phyloP scores from a whole-genome alignment of 306 rosid species.

The Cucurbita moschata region DNA sequence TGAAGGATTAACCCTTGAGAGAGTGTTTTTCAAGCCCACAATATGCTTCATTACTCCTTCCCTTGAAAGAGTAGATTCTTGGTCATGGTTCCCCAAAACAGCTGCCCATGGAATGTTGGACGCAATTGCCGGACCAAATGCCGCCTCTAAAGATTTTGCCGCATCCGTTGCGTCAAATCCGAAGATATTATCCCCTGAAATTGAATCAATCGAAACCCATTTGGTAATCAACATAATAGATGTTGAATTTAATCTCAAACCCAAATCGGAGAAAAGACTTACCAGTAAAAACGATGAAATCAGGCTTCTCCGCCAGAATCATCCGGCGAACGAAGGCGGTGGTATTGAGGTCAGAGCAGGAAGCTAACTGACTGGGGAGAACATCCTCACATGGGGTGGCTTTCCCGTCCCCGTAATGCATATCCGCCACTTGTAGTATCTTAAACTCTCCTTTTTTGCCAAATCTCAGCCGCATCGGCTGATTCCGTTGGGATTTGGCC shows the following conservation, averaged over 20 bases:
- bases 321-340: constrained; percentile 49
- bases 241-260: neutral
- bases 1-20: constrained; percentile 52
- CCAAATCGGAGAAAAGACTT: neutral
- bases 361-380: constrained; percentile 30
- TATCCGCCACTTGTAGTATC: constrained; percentile 91
- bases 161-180: constrained; percentile 52
- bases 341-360: constrained; percentile 85
- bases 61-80: constrained; percentile 71
- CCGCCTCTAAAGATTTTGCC: constrained; percentile 59
- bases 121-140: constrained; percentile 76
- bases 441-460: constrained; percentile 53
- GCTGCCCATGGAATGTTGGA: constrained; percentile 91
- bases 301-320: constrained; percentile 86
- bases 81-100: constrained; percentile 92
- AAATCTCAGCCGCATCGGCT: constrained; percentile 33
- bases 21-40: constrained; percentile 58
- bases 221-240: neutral
- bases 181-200: constrained; percentile 56
- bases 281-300: constrained; percentile 91
- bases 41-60: constrained; percentile 78
- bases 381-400: constrained; percentile 53
- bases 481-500: neutral
- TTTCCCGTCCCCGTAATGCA: constrained; percentile 76
- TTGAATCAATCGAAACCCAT: neutral